Conservation (phyloP, 2,329 filamentous ascomycete genomes). For the Exserohilum rostratum region DNA sequence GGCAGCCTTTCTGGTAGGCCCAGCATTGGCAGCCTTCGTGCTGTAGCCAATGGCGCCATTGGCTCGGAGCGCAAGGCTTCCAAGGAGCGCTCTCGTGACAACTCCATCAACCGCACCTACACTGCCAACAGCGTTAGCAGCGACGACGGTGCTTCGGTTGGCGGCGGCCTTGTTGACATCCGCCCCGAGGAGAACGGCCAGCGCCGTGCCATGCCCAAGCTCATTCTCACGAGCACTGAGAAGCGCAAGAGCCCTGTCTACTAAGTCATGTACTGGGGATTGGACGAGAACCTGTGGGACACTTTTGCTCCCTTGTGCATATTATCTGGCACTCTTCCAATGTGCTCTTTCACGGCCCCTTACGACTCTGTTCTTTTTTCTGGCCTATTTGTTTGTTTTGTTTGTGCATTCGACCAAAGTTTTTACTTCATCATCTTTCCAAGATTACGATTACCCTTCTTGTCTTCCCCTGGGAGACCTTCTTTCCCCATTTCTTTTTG, state of each 20-base stretch:
- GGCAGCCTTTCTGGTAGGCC: slow-evolving; percentile 80
- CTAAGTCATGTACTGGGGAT: slow-evolving; percentile 46
- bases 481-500: slow-evolving; percentile 31
- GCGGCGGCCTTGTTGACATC: slow-evolving; percentile 62
- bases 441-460: slow-evolving; percentile 40
- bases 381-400: slow-evolving; percentile 35
- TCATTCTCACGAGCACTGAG: slow-evolving; percentile 86
- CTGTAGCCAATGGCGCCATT: slow-evolving; percentile 81
- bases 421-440: slow-evolving; percentile 24
- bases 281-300: slow-evolving; percentile 23
- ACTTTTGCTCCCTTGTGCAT: slow-evolving; percentile 41
- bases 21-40: slow-evolving; percentile 76
- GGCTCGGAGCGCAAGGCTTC: slow-evolving; percentile 78
- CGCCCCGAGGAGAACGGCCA: slow-evolving; percentile 59
- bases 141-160: slow-evolving; percentile 62
- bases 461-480: slow-evolving; percentile 32
- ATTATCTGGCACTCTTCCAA: slow-evolving; percentile 37
- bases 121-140: slow-evolving; percentile 70
- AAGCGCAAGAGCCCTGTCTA: slow-evolving; percentile 80
- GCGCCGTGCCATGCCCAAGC: slow-evolving; percentile 82
- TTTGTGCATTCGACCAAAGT: slow-evolving; percentile 33
- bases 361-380: slow-evolving; percentile 38
- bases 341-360: slow-evolving; percentile 45
- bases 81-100: slow-evolving; percentile 47
- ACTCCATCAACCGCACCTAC: slow-evolving; percentile 52